phyloP scores from a whole-genome alignment of 495 filamentous ascomycete genomes.

The Penicillium maclennaniae region DNA sequence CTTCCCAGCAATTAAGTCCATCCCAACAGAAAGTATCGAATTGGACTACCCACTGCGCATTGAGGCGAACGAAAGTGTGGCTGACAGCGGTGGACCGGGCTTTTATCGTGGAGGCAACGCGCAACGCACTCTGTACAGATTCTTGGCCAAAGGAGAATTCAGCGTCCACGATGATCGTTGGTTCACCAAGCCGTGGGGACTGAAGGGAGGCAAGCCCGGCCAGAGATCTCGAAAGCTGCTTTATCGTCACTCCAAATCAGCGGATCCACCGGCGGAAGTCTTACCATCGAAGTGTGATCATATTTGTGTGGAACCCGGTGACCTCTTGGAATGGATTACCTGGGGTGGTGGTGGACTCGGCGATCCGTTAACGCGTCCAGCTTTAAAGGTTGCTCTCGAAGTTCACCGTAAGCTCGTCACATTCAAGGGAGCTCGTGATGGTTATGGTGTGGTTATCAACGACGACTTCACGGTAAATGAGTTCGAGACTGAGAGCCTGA shows the following conservation, averaged over 20 bases:
- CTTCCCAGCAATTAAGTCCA: conserved; percentile 51
- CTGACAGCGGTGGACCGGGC: conserved; percentile 46
- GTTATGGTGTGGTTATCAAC: conserved; percentile 42
- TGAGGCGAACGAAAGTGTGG: conserved; percentile 46
- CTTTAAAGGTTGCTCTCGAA: conserved; percentile 43
- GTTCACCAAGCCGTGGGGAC: conserved; percentile 51
- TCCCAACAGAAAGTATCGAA: conserved; percentile 49
- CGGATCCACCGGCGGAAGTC: conserved; percentile 24
- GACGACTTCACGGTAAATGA: conserved; percentile 26
- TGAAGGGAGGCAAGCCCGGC: conserved; percentile 45
- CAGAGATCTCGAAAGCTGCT: conserved; percentile 39
- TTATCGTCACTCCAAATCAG: conserved; percentile 36
- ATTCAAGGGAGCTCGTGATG: conserved; percentile 35
- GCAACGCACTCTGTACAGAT: conserved; percentile 45
- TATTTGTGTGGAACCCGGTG: conserved; percentile 42
- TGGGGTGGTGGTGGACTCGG: conserved; percentile 51
- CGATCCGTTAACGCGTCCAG: conserved; percentile 44
- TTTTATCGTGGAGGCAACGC: conserved; percentile 48
- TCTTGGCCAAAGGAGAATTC: conserved; percentile 43
- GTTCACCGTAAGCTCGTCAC: conserved; percentile 47
- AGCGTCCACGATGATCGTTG: conserved; percentile 50
- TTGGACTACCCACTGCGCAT: conserved; percentile 48
- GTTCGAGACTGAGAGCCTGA: conserved; percentile 29
- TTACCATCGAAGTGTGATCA: conserved; percentile 48
- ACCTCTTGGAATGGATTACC: conserved; percentile 50